Evolutionary conservation across 352 stramenopile species (phyloP).

Genomic region (Phytophthora lateralis): DNA sequence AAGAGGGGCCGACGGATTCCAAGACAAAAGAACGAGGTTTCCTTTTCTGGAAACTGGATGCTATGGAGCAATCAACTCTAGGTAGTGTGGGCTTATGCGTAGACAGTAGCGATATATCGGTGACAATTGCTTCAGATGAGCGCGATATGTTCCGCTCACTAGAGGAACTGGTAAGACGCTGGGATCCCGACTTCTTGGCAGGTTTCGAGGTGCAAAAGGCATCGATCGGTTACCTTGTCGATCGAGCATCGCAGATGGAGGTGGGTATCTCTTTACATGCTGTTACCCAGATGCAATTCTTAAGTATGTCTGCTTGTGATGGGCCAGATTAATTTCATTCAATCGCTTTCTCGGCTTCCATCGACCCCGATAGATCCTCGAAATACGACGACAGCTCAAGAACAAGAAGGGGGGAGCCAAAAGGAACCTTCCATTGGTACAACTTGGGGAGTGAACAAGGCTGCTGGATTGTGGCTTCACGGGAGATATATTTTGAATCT

Average conservation of each 20-base stretch:
- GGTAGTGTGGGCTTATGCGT: constrained; percentile 40
- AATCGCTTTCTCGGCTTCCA: constrained; percentile 68
- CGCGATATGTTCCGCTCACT: constrained; percentile 60
- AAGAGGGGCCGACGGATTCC: constrained; percentile 61
- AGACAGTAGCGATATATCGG: constrained; percentile 37
- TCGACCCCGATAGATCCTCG: constrained; percentile 55
- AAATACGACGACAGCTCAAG: constrained; percentile 39
- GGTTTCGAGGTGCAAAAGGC: constrained; percentile 89
- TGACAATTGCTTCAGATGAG: constrained; percentile 52
- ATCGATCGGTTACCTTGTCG: constrained; percentile 81
- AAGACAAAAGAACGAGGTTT: constrained; percentile 64
- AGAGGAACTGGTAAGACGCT: constrained; percentile 57
- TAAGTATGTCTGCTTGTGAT: constrained; percentile 21
- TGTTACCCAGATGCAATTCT: neutral
- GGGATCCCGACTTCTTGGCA: constrained; percentile 90
- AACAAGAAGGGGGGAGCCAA: constrained; percentile 32
- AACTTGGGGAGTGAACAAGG: constrained; percentile 79
- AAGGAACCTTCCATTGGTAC: constrained; percentile 70
- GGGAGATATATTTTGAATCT: constrained; percentile 92
- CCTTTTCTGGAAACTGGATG: constrained; percentile 41
- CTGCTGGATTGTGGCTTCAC: constrained; percentile 89
- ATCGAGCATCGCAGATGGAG: constrained; percentile 62
- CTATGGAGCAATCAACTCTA: constrained; percentile 20
- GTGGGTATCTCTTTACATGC: constrained; percentile 39
- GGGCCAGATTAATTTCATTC: constrained; percentile 70